Base-by-base conservation (phyloP, 176 grass and related monocot species). In the Zizania latifolia region DNA sequence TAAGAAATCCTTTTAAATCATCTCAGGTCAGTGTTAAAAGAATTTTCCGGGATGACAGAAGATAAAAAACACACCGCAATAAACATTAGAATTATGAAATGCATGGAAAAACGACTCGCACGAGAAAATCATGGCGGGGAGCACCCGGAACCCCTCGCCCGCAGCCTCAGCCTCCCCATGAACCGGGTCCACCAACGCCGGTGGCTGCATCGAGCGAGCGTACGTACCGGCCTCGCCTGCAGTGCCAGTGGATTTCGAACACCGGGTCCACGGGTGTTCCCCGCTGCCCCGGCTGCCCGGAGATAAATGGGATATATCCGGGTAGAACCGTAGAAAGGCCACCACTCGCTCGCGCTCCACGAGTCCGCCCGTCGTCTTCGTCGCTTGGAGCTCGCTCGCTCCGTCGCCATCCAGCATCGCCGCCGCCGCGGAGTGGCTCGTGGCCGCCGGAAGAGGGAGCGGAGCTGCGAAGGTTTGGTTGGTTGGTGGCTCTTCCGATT, bases 241-340 rank as follows among this genome's bases (percentile, higher is more conserved):
- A 10, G 11, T 6, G 11, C 8, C 26, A 32, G 57, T 14, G 27
- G 4, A 2, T 5, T n/a, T 32, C 0, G 2, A 1, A 0, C 8
- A 7, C 0, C 44, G 24, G 34, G 74, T 29, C 22, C 67, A 74
- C 48, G 59, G n/a, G 0, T 0, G 0, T 8, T 17, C 37, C 4
- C 46, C 0, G 30, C n/a, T 19, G 6, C 41, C 72, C 40, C 26
- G 28, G 26, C 19, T 12, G 54, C 50, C 44, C 21, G 43, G 50
- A 40, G 79, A 87, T 78, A 83, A 83, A 82, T 41, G 48, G 30
- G 50, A 74, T 87, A 83, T n/a, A 53, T 83, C 85, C 74, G 38
- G n/a, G n/a, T n/a, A n/a, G n/a, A n/a, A n/a, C n/a, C n/a, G 58
- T 65, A 28, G 45, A 65, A 64, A 55, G 8, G 35, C 46, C 69